These are phyloP conservation scores for Fistulinella staudtii DNA, from an alignment of 1,284 basidiomycete genomes.

Conservation along the genomic window DNA sequence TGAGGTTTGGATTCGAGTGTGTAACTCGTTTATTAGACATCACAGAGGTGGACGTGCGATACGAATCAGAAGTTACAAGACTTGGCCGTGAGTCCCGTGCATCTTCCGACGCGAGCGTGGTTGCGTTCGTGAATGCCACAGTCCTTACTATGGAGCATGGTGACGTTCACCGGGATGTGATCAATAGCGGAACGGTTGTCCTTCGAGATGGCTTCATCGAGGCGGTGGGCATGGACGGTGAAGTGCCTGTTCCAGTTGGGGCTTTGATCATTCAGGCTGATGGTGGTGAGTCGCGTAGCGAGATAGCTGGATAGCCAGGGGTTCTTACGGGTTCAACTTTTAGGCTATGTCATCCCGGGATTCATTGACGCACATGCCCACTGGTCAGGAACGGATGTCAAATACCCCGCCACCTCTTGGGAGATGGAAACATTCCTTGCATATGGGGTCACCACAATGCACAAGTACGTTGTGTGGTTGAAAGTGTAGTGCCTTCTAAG, in stretches of 20 bases:
- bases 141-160: constrained; percentile 57
- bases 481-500: not conserved
- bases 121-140: constrained; percentile 63
- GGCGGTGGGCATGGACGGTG: constrained; percentile 40
- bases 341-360: constrained; percentile 63
- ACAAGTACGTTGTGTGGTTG: constrained; percentile 50
- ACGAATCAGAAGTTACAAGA: constrained; percentile 57
- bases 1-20: constrained; percentile 58
- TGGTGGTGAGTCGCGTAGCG: constrained; percentile 47
- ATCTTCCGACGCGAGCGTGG: constrained; percentile 38
- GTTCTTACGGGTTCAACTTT: constrained; percentile 1
- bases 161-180: constrained; percentile 39
- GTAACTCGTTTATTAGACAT: constrained; percentile 49
- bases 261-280: constrained; percentile 53
- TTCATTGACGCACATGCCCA: constrained; percentile 76
- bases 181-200: constrained; percentile 48
- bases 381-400: constrained; percentile 52
- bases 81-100: constrained; percentile 48
- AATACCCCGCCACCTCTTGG: constrained; percentile 64
- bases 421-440: constrained; percentile 71
- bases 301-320: not conserved
- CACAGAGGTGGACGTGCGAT: constrained; percentile 54
- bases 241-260: constrained; percentile 38
- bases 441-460: constrained; percentile 72
- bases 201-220: constrained; percentile 54